Evolutionary conservation across 257 asterid genomes (phyloP), one percentile per base, ranked within the genome.

Genomic region (Plantago elongata): DNA sequence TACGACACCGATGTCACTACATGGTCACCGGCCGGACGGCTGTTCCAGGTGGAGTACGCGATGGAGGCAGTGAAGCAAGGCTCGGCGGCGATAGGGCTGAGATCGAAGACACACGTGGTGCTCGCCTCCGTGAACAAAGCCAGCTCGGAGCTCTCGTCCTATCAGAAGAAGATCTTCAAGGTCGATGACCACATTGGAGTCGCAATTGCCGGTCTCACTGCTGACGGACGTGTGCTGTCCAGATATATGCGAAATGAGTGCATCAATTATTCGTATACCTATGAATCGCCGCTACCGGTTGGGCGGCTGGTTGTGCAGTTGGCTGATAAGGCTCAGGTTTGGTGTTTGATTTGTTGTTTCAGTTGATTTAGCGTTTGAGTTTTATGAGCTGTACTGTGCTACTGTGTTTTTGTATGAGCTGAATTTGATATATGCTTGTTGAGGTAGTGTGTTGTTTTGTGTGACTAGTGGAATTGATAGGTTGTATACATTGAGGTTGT

Each of bases 11-110:
- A 93, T 57, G 99, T 93, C 61, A 93, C 99, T 44, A 87, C 99
- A 61, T 93, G 99, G 99, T 85, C 99, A 40, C 99, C 99, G 74
- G 95, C 96, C 50, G 99, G 97, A 66, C 72, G 99, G 64, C 73
- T 93, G 11, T 93, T 93, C 66, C 97, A 93, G 61, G 99, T 93
- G n/a, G 99, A 93, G 58, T 93, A 89, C 71, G 95, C 97, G 9
- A 93, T 93, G 99, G 99, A 93, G 75, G 97, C 99, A 34, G 99
- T 89, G 74, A 89, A 93, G 79, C 99, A 89, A 74, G 99, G 99
- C 49, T 87, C 99, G 46, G 97, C 97, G 62, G 99, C 99, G 69
- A 87, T 93, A 56, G 99, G 97, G 48, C 75, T 93, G 79, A 75
- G 97, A 87, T 89, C 99, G 69, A 93, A 87, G 84, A 82, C 95